Evolutionary conservation across 2,329 filamentous ascomycete species (phyloP), one percentile per base, ranked within the genome.

Genomic region (Drechslerella dactyloides): DNA sequence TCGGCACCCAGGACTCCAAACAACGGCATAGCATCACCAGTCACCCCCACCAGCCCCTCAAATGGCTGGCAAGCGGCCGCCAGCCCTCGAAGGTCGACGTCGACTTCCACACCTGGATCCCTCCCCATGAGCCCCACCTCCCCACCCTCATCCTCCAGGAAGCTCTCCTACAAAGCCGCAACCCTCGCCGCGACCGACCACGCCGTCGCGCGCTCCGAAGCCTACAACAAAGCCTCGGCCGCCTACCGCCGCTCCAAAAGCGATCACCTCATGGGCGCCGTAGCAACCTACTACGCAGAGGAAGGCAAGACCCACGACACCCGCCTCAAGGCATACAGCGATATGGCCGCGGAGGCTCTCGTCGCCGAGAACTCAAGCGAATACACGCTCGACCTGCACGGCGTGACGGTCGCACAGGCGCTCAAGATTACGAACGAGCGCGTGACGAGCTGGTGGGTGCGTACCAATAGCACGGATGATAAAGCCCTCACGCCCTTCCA

Each of bases 391-490:
- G 75, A 76, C 48, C 44, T 76, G 13, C 75, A 76, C n/a, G 75
- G 75, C 0, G 69, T 73, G 2, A 76, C 75, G 2, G 75, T 76
- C 24, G 57, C 62, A 13, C 75, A 76, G 33, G 75, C 73, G 10
- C 17, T 76, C 0, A 75, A 74, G 42, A 76, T 76, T 10, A 70
- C 73, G 19, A 73, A 65, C n/a, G 75, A 76, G 44, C 40, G 73
- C n/a, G 75, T 75, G 2, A 76, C 74, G 4, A 61, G 66, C 23
- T 76, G 75, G 75, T 76, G 75, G 75, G 74, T 74, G 1, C 46
- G 42, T 10, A 72, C 44, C 11, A 73, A 46, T 61, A 74, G 51
- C 42, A 62, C 54, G 48, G 74, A 63, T 63, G 55, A 30, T 46
- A 65, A 30, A 48, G 73, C 50, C 10, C 40, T 74, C 4, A 73